These are phyloP conservation scores for Lathyrus tuberosus DNA, from an alignment of 306 rosid species.

Conservation along the genomic window DNA sequence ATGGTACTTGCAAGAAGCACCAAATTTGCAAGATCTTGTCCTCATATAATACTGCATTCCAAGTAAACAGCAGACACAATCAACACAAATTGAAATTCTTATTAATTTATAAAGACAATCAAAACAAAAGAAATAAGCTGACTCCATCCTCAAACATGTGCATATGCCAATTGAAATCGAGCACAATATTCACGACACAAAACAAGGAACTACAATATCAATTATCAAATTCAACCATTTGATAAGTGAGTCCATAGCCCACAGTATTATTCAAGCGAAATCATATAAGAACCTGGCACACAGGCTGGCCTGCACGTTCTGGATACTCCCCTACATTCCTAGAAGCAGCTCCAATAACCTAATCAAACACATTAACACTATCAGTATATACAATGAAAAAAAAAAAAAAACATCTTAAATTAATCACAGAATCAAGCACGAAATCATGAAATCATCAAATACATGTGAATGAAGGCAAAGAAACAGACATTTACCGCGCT, in stretches of 20 bases:
- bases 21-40: conserved; percentile 83
- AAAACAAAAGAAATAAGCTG: conserved; percentile 28
- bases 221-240: conserved; percentile 35
- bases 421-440: conserved; percentile 8
- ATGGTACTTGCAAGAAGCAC: conserved; percentile 88
- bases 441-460: conserved; percentile 6
- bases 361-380: conserved; percentile 36
- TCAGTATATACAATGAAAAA: conserved; percentile 24
- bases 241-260: conserved; percentile 11
- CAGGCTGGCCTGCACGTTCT: conserved; percentile 86
- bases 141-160: conserved; percentile 29
- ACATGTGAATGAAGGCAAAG: background rate
- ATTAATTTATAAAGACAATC: conserved; percentile 4
- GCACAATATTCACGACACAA: conserved; percentile 21
- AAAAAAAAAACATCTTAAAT: conserved; percentile 39
- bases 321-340: conserved; percentile 77
- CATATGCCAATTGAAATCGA: background rate
- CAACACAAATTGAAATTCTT: conserved; percentile 33
- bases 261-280: conserved; percentile 27
- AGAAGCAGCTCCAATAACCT: conserved; percentile 73
- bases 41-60: conserved; percentile 79
- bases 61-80: conserved; percentile 30
- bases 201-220: conserved; percentile 32
- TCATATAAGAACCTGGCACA: conserved; percentile 82
- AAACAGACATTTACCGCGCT: conserved; percentile 42